Base-by-base conservation (phyloP, 2,329 filamentous ascomycete genomes). In the Neofusicoccum sp. region DNA sequence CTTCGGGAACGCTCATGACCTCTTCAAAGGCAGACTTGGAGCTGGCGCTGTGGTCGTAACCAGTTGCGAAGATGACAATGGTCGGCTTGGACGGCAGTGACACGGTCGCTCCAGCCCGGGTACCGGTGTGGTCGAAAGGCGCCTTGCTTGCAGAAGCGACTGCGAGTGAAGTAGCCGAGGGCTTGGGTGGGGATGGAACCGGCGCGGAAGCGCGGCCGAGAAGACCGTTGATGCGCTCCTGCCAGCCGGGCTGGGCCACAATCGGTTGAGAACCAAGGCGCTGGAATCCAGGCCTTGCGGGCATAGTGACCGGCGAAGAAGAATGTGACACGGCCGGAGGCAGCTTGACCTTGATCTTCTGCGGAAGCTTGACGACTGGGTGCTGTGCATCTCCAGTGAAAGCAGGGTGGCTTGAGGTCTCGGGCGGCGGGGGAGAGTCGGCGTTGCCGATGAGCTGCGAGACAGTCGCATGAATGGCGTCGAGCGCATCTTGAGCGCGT, bases 221-320 rank as follows among this genome's bases (percentile, higher is more conserved):
- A 45, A 96, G 82, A 47, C 83, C 87, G 73, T 96, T 92, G 73
- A 97, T 92, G 68, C 87, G 87, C 67, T 89, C 88, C 73, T 96
- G 91, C 92, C 92, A 93, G 36, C 77, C 69, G 28, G 72, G 67
- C 58, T 76, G 70, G 48, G 75, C 70, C 67, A 65, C 67, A 65
- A 76, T 70, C 67, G 71, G 68, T 68, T 73, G 71, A 4, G 76
- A 70, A 31, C 73, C 72, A 56, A 74, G 60, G 65, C 38, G 66
- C 53, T 24, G 67, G 67, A 38, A 36, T 30, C 45, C 45, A 8
- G 47, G 66, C 65, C 31, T 71, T 6, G 67, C 61, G 31, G 73
- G 74, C 73, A 78, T 76, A 61, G 69, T 69, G 20, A 80, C 76
- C 24, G 78, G 73, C 40, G 71, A 70, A 49, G 73, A 64, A 26